Evolutionary conservation across 108 stramenopile species (phyloP).

Genomic region (Cyclotella kingstonii): DNA sequence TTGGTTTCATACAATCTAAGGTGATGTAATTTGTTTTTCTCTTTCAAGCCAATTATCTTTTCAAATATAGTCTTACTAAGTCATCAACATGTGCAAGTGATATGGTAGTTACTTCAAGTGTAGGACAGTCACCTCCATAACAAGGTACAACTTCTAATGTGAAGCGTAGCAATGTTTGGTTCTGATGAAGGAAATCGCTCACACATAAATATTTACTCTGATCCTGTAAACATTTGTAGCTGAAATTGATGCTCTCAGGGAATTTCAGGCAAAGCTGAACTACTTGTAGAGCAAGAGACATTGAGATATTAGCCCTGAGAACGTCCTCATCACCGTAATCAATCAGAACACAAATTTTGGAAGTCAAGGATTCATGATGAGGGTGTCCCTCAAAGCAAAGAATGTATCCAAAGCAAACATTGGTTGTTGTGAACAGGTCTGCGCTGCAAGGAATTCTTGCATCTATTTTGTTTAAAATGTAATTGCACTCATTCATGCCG

Average conservation of each 20-base stretch:
- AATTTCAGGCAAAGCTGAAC: slow-evolving; percentile 9
- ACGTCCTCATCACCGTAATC: slow-evolving; percentile 29
- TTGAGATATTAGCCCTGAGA: slow-evolving; percentile 15
- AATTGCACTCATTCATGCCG: slow-evolving; percentile 12
- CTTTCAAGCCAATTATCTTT: too few species aligned
- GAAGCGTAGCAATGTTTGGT: slow-evolving; percentile 33
- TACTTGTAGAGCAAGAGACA: slow-evolving; percentile 12
- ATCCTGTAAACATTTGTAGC: neutral
- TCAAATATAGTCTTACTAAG: slow-evolving; percentile 22
- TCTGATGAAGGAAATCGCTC: slow-evolving; percentile 17
- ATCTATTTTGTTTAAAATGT: slow-evolving; percentile 30
- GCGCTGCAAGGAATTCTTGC: slow-evolving; percentile 33
- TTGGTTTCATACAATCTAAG: too few species aligned
- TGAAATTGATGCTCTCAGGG: too few species aligned
- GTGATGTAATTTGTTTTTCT: too few species aligned
- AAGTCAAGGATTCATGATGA: neutral
- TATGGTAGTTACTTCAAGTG: slow-evolving; percentile 16
- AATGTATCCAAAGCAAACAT: slow-evolving; percentile 46
- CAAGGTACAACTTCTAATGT: slow-evolving; percentile 10
- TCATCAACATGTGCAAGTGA: slow-evolving; percentile 23
- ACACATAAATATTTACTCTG: neutral
- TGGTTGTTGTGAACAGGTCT: slow-evolving; percentile 13
- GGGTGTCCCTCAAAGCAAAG: slow-evolving; percentile 9
- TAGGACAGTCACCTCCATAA: slow-evolving; percentile 27
- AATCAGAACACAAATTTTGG: slow-evolving; percentile 14